Base-by-base conservation (phyloP, 2,329 filamentous ascomycete species). In the Thermochaetoides dissita region DNA sequence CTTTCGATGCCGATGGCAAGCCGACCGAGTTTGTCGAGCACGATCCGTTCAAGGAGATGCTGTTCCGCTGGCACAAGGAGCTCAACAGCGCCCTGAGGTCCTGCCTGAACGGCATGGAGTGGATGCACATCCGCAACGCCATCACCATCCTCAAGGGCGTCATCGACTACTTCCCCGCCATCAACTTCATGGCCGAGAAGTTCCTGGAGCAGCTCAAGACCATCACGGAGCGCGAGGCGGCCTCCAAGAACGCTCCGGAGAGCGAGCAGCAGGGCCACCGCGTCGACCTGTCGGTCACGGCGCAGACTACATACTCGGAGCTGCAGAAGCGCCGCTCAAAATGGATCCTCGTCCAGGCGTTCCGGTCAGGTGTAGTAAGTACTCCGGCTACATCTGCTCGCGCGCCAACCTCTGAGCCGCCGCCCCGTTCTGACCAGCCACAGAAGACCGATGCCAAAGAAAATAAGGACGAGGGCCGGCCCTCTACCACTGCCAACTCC, bases 81-180 rank as follows among this genome's bases (percentile, higher is more conserved):
- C 65, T 98, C 36, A 83, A 82, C 53, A 74, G 68, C 39, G 85
- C 89, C 2, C 67, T 98, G 42, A 88, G 87, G 57, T 73, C 74
- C 33, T 95, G 89, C 57, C 70, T 98, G 37, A 76, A 77, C 11
- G 81, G 81, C 29, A 79, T 76, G 30, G 89, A 96, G 61, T 98
- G 91, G 74, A 95, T 95, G 82, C 88, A 95, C 59, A 94, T 96
- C 57, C 80, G 89, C 42, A 98, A 98, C 58, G 86, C 87, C 36
- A 93, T 96, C 51, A 91, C 83, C 44, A 72, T 96, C 4, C 69
- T 98, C 45, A 93, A 91, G 57, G 73, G 76, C 8, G 71, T 94
- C 38, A 74, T 85, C 24, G 78, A 86, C 39, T 73, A 79, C 54
- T 98, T 94, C 69, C 93, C 91, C 4, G 81, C 80, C 10, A 76